Conservation (phyloP, 495 filamentous ascomycete genomes). For the Aspergillus ostianus region DNA sequence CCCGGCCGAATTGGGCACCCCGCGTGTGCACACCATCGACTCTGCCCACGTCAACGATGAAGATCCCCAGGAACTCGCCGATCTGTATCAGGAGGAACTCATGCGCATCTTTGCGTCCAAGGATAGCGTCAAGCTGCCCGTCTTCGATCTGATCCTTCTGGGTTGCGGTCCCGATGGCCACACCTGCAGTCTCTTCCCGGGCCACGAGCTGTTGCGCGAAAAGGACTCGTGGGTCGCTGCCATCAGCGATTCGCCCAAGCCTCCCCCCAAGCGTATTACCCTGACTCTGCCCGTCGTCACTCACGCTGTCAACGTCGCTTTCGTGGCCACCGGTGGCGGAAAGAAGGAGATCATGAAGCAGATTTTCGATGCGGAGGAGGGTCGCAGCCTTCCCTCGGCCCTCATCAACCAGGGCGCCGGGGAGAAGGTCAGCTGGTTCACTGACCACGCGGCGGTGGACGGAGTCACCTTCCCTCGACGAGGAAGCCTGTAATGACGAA, state of each 20-base stretch:
- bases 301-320: slow-evolving; percentile 79
- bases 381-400: slow-evolving; percentile 72
- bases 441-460: slow-evolving; percentile 77
- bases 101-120: slow-evolving; percentile 79
- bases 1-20: slow-evolving; percentile 59
- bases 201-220: slow-evolving; percentile 83
- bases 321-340: slow-evolving; percentile 81
- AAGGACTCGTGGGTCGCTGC: slow-evolving; percentile 88
- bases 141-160: slow-evolving; percentile 90
- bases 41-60: slow-evolving; percentile 67
- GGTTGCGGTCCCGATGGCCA: slow-evolving; percentile 95
- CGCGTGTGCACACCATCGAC: slow-evolving; percentile 78
- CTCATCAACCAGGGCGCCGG: slow-evolving; percentile 80
- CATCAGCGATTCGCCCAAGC: slow-evolving; percentile 91
- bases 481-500: slow-evolving; percentile 47
- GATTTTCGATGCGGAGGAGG: slow-evolving; percentile 82
- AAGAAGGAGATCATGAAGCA: slow-evolving; percentile 91
- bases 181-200: slow-evolving; percentile 94
- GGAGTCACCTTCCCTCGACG: slow-evolving; percentile 76
- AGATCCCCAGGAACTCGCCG: slow-evolving; percentile 88
- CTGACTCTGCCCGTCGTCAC: slow-evolving; percentile 86
- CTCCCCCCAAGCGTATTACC: slow-evolving; percentile 85
- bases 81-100: slow-evolving; percentile 87
- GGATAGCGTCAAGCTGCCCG: slow-evolving; percentile 84
- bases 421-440: slow-evolving; percentile 93